These are phyloP conservation scores for Bimuria novae-zelandiae DNA, from an alignment of 2,329 filamentous ascomycete genomes.

Conservation along the genomic window DNA sequence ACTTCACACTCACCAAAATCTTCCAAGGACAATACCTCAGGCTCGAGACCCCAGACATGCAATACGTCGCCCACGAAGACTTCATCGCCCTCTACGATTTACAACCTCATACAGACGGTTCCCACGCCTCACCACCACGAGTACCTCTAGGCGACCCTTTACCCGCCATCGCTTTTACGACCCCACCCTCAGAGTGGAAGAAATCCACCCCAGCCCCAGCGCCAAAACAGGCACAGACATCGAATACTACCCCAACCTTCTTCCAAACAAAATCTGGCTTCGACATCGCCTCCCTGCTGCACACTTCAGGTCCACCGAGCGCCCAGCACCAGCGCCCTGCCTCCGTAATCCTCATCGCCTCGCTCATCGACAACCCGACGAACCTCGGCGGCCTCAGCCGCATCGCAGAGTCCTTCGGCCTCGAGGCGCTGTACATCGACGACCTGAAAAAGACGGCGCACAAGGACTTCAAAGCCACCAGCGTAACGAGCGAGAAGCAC, in stretches of 20 bases:
- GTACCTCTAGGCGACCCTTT: slow-evolving; percentile 37
- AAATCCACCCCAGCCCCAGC: not conserved
- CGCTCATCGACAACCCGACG: slow-evolving; percentile 55
- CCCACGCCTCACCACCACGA: slow-evolving; percentile 25
- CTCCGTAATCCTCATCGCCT: slow-evolving; percentile 54
- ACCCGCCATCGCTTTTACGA: not conserved
- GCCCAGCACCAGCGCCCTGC: slow-evolving; percentile 28
- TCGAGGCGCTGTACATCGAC: slow-evolving; percentile 51
- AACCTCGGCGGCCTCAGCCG: slow-evolving; percentile 58
- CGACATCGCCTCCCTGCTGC: slow-evolving; percentile 37
- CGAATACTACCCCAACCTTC: slow-evolving; percentile 28
- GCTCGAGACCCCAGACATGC: slow-evolving; percentile 49
- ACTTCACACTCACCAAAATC: slow-evolving; percentile 51
- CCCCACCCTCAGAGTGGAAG: not conserved
- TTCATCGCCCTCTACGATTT: slow-evolving; percentile 44
- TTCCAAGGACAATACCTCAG: slow-evolving; percentile 52
- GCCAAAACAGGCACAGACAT: not conserved
- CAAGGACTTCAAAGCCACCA: slow-evolving; percentile 56
- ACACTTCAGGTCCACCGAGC: slow-evolving; percentile 21
- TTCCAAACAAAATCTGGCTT: slow-evolving; percentile 60
- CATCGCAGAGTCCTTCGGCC: slow-evolving; percentile 57
- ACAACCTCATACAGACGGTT: slow-evolving; percentile 11
- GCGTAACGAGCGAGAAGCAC: slow-evolving; percentile 56
- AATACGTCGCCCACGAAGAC: slow-evolving; percentile 45
- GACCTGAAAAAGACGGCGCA: slow-evolving; percentile 47